Evolutionary conservation across 2,329 filamentous ascomycete genomes (phyloP).

Genomic region (Trichoderma asperellum): DNA sequence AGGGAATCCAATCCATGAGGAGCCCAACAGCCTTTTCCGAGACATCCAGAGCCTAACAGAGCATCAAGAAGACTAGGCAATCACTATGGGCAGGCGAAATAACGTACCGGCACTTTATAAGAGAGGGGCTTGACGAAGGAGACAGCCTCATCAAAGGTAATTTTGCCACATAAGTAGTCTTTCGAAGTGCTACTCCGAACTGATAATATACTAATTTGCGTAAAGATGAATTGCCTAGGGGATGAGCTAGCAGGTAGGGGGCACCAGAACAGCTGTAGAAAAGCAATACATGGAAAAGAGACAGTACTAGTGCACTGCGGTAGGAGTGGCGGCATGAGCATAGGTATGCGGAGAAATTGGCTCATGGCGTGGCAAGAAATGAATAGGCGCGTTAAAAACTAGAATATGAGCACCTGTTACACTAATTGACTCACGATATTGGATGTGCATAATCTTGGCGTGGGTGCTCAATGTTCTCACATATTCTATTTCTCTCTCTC

Average conservation of each 20-base stretch:
- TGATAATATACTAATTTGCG: not conserved
- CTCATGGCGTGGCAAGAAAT: not conserved
- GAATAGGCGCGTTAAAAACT: no score
- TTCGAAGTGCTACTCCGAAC: no score
- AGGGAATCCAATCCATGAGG: not conserved
- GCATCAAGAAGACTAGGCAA: not conserved
- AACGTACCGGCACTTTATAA: not conserved
- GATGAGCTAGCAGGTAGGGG: not conserved
- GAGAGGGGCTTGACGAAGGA: not conserved
- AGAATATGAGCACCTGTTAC: no score
- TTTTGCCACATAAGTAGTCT: not conserved
- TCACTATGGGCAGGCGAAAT: not conserved
- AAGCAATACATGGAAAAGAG: not conserved
- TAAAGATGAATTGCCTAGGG: not conserved
- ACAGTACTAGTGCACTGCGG: not conserved
- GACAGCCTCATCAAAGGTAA: not conserved
- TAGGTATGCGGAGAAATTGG: not conserved
- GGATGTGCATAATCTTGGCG: no score
- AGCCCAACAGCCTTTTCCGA: not conserved
- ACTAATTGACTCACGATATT: no score
- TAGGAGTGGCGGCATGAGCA: not conserved
- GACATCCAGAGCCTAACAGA: not conserved
- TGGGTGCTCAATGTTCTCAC: no score
- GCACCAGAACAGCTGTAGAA: not conserved
- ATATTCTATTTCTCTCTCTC: no score